Evolutionary conservation across 1,284 basidiomycete genomes (phyloP).

Genomic region (Coniferiporia sulphurascens): DNA sequence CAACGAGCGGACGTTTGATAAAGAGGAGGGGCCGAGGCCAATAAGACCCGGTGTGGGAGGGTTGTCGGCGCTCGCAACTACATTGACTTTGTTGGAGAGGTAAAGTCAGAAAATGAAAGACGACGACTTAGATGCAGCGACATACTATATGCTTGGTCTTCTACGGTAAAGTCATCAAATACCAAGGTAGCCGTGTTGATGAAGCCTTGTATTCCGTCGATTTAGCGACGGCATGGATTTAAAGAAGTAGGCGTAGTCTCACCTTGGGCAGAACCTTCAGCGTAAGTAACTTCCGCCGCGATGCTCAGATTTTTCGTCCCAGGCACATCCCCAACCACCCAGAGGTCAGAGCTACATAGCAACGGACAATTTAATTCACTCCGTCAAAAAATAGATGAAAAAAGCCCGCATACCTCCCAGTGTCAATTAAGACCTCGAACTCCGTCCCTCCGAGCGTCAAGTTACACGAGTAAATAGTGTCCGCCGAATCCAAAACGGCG

Average conservation of each 20-base stretch:
- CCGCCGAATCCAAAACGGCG: conserved; percentile 36
- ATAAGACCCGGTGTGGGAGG: conserved; percentile 38
- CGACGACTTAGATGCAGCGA: conserved; percentile 2
- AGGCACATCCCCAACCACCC: conserved; percentile 46
- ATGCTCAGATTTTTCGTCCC: conserved; percentile 40
- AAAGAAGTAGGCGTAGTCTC: conserved; percentile 11
- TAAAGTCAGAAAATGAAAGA: background rate
- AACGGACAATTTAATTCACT: background rate
- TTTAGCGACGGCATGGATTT: conserved; percentile 1
- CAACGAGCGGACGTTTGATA: conserved; percentile 28
- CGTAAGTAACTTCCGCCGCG: conserved; percentile 43
- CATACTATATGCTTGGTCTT: conserved; percentile 61
- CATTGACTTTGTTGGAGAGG: conserved; percentile 30
- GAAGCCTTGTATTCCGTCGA: conserved; percentile 32
- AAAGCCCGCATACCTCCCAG: conserved; percentile 49
- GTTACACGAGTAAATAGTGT: conserved; percentile 49
- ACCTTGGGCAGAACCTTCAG: conserved; percentile 46
- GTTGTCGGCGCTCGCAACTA: conserved; percentile 25
- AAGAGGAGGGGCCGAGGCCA: conserved; percentile 48
- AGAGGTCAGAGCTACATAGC: conserved; percentile 47
- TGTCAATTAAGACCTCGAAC: conserved; percentile 55
- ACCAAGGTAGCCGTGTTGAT: conserved; percentile 48
- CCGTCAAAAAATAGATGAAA: background rate
- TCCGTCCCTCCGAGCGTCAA: conserved; percentile 45
- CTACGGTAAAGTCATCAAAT: conserved; percentile 50